phyloP scores from a whole-genome alignment of 2,329 filamentous ascomycete species.

The Hortaea sp. region DNA sequence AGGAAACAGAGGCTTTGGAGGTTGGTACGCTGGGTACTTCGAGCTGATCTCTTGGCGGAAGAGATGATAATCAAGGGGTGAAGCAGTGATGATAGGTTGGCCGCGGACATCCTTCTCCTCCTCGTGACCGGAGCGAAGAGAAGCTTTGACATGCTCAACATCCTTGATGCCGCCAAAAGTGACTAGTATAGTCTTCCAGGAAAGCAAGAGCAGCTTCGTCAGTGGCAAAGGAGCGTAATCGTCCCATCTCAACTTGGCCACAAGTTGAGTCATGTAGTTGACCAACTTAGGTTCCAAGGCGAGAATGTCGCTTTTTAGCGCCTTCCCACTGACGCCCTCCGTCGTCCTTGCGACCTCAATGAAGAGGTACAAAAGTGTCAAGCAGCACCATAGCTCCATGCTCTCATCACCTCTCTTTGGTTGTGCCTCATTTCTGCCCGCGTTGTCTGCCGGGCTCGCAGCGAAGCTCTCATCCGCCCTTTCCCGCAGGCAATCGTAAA shows the following conservation, averaged over 20 bases:
- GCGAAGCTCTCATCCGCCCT: constrained; percentile 20
- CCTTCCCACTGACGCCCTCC: constrained; percentile 13
- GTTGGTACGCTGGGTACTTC: constrained; percentile 94
- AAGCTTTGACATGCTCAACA: constrained; percentile 62
- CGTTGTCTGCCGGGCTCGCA: constrained; percentile 5
- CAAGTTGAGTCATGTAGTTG: constrained; percentile 57
- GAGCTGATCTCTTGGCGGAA: constrained; percentile 96
- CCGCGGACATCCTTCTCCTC: constrained; percentile 50
- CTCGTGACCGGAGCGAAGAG: constrained; percentile 50
- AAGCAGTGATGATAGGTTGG: constrained; percentile 78
- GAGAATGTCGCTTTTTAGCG: constrained; percentile 23
- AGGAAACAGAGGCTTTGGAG: constrained; percentile 71
- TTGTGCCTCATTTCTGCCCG: constrained; percentile 17
- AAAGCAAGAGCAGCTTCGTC: constrained; percentile 51
- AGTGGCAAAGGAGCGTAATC: constrained; percentile 49
- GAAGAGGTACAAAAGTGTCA: constrained; percentile 40
- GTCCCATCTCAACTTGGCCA: constrained; percentile 45
- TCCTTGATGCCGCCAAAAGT: constrained; percentile 71
- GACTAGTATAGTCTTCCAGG: constrained; percentile 87
- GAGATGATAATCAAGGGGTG: constrained; percentile 87
- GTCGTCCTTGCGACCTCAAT: constrained; percentile 34
- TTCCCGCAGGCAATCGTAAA: constrained; percentile 30
- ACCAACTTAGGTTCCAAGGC: constrained; percentile 51
- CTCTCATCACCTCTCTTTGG: constrained; percentile 20
- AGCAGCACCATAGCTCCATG: constrained; percentile 38